Conservation (phyloP, 768 basidiomycete species). For the Crepidotus variabilis region DNA sequence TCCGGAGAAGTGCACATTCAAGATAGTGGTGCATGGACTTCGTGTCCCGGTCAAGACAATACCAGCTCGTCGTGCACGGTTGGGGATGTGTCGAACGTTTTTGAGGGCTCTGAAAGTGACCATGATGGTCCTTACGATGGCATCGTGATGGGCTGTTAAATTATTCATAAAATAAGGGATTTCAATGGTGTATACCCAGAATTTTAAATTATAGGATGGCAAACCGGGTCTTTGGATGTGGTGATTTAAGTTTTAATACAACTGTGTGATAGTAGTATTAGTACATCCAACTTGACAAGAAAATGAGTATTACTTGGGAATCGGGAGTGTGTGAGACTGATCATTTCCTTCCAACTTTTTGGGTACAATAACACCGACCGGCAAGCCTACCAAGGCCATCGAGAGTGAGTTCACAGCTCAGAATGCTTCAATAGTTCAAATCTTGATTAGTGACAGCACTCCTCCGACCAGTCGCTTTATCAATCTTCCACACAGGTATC, state of each 20-base stretch:
- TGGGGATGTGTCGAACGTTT: slow-evolving; percentile 51
- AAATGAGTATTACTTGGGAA: too few species aligned
- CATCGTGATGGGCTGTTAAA: neutral
- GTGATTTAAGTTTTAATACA: neutral
- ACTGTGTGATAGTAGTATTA: neutral
- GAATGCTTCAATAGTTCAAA: slow-evolving; percentile 7
- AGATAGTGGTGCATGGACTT: slow-evolving; percentile 44
- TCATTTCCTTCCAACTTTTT: too few species aligned
- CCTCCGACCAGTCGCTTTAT: slow-evolving; percentile 2
- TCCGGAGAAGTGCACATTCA: slow-evolving; percentile 50
- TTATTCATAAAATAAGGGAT: neutral
- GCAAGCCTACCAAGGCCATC: too few species aligned
- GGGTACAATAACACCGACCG: too few species aligned
- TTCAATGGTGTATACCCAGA: neutral
- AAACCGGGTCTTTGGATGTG: neutral
- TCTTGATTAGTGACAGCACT: slow-evolving; percentile 10
- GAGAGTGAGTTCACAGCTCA: too few species aligned
- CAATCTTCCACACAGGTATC: slow-evolving; percentile 11
- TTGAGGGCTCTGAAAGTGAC: slow-evolving; percentile 35
- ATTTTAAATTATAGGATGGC: neutral
- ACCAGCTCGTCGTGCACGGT: slow-evolving; percentile 42
- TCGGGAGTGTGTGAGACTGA: too few species aligned
- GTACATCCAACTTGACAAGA: too few species aligned
- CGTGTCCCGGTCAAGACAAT: slow-evolving; percentile 66
- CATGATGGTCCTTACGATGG: slow-evolving; percentile 37